A percentile compares a stretch with the other conserved stretches of the same genome.
Evolutionary conservation across 768 basidiomycete species (phyloP).

Genomic region (Crucibulum laeve): DNA sequence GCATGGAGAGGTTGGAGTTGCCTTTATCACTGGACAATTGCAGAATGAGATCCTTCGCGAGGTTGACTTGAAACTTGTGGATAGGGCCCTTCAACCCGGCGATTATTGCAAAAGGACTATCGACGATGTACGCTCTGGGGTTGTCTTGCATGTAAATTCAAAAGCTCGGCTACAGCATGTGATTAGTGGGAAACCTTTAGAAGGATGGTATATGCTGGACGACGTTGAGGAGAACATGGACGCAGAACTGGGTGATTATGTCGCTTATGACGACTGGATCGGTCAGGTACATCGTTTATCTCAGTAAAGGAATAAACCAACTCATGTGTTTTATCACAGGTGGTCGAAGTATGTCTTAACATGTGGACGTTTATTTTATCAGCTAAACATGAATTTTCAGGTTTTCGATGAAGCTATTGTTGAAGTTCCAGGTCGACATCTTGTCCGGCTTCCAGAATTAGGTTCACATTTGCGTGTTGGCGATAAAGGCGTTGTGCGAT

Average conservation of each 20-base stretch:
- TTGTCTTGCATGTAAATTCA: slow-evolving; percentile 61
- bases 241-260: slow-evolving; percentile 78
- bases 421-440: slow-evolving; percentile 55
- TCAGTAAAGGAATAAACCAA: neutral
- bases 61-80: slow-evolving; percentile 62
- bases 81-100: slow-evolving; percentile 73
- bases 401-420: slow-evolving; percentile 81
- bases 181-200: slow-evolving; percentile 54
- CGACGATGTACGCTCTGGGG: slow-evolving; percentile 71
- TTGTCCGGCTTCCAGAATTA: slow-evolving; percentile 75
- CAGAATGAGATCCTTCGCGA: slow-evolving; percentile 71
- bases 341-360: slow-evolving; percentile 60
- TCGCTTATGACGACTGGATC: slow-evolving; percentile 81
- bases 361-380: slow-evolving; percentile 7
- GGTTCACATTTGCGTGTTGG: slow-evolving; percentile 74
- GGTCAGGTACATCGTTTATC: slow-evolving; percentile 65
- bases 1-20: slow-evolving; percentile 81
- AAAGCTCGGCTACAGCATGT: slow-evolving; percentile 72
- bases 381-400: slow-evolving; percentile 29
- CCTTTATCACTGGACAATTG: slow-evolving; percentile 49
- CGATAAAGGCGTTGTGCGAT: slow-evolving; percentile 60
- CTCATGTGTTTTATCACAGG: slow-evolving; percentile 30
- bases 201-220: slow-evolving; percentile 57
- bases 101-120: slow-evolving; percentile 80
- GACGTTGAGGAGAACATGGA: slow-evolving; percentile 55